These are phyloP conservation scores for Grosmannia huntii DNA, from an alignment of 2,329 filamentous ascomycete genomes.

Conservation along the genomic window DNA sequence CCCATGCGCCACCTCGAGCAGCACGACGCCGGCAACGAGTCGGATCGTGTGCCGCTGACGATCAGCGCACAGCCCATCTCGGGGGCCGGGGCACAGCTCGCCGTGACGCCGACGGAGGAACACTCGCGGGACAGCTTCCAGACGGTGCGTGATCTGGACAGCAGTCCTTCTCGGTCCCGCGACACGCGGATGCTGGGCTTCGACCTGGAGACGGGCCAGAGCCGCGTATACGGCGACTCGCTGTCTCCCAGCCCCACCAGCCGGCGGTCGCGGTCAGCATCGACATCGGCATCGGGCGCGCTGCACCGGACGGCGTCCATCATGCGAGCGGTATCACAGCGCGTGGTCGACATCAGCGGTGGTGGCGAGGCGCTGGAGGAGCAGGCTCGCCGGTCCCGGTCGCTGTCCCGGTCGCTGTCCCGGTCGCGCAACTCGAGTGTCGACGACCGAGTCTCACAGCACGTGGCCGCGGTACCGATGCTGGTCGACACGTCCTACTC, in stretches of 20 bases:
- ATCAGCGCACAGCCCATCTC: constrained; percentile 42
- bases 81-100: constrained; percentile 32
- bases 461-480: constrained; percentile 31
- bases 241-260: constrained; percentile 32
- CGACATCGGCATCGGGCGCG: constrained; percentile 48
- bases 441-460: constrained; percentile 36
- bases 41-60: constrained; percentile 46
- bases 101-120: constrained; percentile 19
- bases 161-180: constrained; percentile 35
- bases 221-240: constrained; percentile 43
- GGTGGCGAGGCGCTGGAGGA: constrained; percentile 75
- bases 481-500: constrained; percentile 37
- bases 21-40: constrained; percentile 31
- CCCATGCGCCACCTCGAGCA: background rate
- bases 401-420: constrained; percentile 44
- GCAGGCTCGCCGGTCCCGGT: constrained; percentile 42
- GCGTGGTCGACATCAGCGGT: constrained; percentile 94
- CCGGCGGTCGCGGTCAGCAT: constrained; percentile 48
- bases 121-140: constrained; percentile 42
- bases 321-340: constrained; percentile 81
- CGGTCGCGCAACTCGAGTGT: constrained; percentile 32
- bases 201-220: constrained; percentile 44
- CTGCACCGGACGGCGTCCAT: constrained; percentile 61
- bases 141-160: constrained; percentile 41
- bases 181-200: constrained; percentile 41